Evolutionary conservation across 768 basidiomycete genomes (phyloP).

Genomic region (Tylopilus sp.): DNA sequence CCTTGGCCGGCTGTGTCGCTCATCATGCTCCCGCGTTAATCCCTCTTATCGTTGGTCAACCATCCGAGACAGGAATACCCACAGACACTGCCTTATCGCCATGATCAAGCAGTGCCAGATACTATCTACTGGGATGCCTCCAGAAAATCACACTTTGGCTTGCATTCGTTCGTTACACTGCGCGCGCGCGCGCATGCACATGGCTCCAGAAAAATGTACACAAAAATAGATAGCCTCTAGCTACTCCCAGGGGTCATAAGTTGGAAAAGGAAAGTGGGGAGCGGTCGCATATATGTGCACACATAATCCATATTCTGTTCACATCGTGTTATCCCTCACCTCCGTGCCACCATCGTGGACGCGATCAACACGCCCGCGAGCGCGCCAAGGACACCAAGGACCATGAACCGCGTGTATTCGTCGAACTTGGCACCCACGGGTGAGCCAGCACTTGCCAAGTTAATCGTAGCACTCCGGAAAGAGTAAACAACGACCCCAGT

Average conservation of each 20-base stretch:
- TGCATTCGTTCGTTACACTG: neutral
- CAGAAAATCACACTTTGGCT: neutral
- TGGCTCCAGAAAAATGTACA: neutral
- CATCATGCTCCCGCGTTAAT: too few species aligned
- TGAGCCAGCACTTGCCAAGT: conserved; percentile 31
- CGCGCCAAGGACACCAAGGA: conserved; percentile 61
- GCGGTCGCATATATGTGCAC: neutral
- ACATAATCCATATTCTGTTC: neutral
- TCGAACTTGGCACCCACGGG: conserved; percentile 44
- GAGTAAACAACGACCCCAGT: conserved; percentile 64
- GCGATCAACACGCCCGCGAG: conserved; percentile 59
- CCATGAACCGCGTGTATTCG: conserved; percentile 60
- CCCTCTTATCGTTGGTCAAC: neutral
- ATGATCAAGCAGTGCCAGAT: too few species aligned
- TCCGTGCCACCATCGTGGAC: conserved; percentile 36
- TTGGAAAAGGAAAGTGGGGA: neutral
- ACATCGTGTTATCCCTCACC: conserved; percentile 2
- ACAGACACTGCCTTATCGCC: too few species aligned
- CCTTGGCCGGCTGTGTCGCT: too few species aligned
- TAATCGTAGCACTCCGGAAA: conserved; percentile 47
- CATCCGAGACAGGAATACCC: neutral
- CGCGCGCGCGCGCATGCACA: neutral
- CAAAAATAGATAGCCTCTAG: neutral
- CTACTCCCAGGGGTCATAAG: neutral
- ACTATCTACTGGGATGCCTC: too few species aligned